Conservation (phyloP, 805 yeast species). For the Priceomyces haplophilus region DNA sequence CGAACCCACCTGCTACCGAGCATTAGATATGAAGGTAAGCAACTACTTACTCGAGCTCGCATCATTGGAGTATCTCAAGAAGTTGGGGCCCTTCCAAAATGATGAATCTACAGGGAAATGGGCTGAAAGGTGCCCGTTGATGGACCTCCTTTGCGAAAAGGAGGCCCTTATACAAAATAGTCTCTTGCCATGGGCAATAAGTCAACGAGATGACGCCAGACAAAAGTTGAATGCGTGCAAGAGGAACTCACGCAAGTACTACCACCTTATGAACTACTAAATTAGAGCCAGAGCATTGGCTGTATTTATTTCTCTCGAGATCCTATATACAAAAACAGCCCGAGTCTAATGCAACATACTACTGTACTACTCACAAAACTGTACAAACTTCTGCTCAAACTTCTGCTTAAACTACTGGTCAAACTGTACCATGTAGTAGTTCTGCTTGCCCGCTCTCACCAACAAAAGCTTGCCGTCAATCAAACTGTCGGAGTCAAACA, state of each 20-base stretch:
- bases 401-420: slow-evolving; percentile 4
- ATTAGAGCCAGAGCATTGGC: not conserved
- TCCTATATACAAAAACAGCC: too few species aligned
- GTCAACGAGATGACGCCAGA: slow-evolving; percentile 1
- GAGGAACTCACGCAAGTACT: slow-evolving; percentile 8
- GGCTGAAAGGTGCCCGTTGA: slow-evolving; percentile 1
- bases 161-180: slow-evolving; percentile 5
- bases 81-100: slow-evolving; percentile 7
- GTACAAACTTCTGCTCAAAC: too few species aligned
- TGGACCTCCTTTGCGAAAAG: slow-evolving; percentile 9
- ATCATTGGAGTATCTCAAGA: slow-evolving; percentile 9
- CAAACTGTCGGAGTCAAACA: slow-evolving; percentile 44
- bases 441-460: slow-evolving; percentile 72
- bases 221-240: slow-evolving; percentile 8
- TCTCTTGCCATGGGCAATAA: slow-evolving; percentile 9
- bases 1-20: slow-evolving; percentile 10
- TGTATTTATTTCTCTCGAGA: too few species aligned
- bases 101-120: slow-evolving; percentile 3
- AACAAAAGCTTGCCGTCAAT: slow-evolving; percentile 61
- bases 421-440: slow-evolving; percentile 55
- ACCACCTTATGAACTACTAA: slow-evolving; percentile 10
- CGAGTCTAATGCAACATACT: too few species aligned
- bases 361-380: too few species aligned
- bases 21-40: slow-evolving; percentile 10
- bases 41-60: slow-evolving; percentile 12